Evolutionary conservation across 1,139 yeast species (phyloP).

Genomic region (Zygosaccharomyces sapae): DNA sequence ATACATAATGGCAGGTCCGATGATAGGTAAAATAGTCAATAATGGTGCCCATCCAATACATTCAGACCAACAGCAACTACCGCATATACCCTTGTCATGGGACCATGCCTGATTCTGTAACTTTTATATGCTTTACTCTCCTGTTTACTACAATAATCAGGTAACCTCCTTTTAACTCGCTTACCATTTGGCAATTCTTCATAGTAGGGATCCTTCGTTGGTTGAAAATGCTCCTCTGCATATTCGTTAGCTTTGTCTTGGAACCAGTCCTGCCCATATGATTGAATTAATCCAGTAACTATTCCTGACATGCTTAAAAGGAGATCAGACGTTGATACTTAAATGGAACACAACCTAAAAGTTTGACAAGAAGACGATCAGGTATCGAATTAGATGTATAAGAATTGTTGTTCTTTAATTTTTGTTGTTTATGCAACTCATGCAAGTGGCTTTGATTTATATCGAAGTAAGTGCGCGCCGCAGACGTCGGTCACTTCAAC

Average conservation of each 20-base stretch:
- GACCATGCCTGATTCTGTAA: slow-evolving; percentile 79
- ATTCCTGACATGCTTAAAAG: slow-evolving; percentile 11
- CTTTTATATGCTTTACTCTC: slow-evolving; percentile 65
- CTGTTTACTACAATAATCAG: slow-evolving; percentile 52
- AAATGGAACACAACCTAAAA: no score
- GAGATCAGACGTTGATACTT: no score
- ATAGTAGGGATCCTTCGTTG: slow-evolving; percentile 57
- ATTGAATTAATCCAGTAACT: slow-evolving; percentile 8
- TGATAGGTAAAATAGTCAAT: slow-evolving; percentile 62
- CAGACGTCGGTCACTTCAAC: no score
- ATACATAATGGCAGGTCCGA: slow-evolving; percentile 82
- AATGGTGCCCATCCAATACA: slow-evolving; percentile 71
- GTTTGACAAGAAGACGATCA: no score
- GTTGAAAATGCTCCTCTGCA: slow-evolving; percentile 34
- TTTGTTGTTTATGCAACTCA: no score
- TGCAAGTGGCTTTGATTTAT: not conserved
- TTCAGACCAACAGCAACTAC: slow-evolving; percentile 74
- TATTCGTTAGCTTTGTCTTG: slow-evolving; percentile 29
- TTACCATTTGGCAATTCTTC: slow-evolving; percentile 45
- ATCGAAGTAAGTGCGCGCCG: not conserved
- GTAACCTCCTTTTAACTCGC: slow-evolving; percentile 52
- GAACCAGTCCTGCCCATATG: slow-evolving; percentile 20
- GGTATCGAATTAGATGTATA: no score
- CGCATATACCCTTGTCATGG: slow-evolving; percentile 73
- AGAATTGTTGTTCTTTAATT: no score